Evolutionary conservation across 805 yeast genomes (phyloP), one percentile per base, ranked within the genome.

Genomic region (Isabelozyma gotoi): DNA sequence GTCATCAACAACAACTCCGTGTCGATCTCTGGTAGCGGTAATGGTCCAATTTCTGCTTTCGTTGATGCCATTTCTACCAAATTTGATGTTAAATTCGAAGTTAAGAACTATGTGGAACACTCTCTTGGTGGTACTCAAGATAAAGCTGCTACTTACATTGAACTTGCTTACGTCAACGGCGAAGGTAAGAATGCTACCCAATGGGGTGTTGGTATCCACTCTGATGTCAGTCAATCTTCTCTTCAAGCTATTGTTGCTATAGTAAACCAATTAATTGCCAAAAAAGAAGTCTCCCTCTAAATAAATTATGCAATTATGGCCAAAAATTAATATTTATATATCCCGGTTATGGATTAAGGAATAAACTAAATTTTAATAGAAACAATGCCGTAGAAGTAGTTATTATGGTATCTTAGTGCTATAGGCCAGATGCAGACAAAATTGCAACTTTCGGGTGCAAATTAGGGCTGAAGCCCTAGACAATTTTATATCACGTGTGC

Each of bases 31-130:
- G 90, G 91, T 55, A 60, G 72, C 20, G 92, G 92, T 66, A 85
- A 85, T 56, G 92, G 92, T 55, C 91, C 90, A 45, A 82, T 85
- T 47, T 85, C 91, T 32, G 79, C 90, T 2, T 80, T 84, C 62
- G 71, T 81, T 42, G 82, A 82, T 61, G 88, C 89, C 14, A 60
- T 84, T 38, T 71, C 83, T 18, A 63, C 71, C 40, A 68, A 74
- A 46, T 71, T 80, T 41, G 78, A 78, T 33, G 69, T 73, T 44
- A 68, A 71, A 47, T 68, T 85, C 35, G 86, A 81, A 65, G 86
- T 85, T 21, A 76, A 77, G 52, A 76, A 80, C 59, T 85, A 85
- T 64, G 73, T 77, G 19, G 92, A 85, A 65, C 92, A 85, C 62
- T 79, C 86, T 45, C 74, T 85, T 52, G 90, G 90, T 49, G 90